Base-by-base conservation (phyloP, 305 asterid genomes). In the Fraxinus velutina region DNA sequence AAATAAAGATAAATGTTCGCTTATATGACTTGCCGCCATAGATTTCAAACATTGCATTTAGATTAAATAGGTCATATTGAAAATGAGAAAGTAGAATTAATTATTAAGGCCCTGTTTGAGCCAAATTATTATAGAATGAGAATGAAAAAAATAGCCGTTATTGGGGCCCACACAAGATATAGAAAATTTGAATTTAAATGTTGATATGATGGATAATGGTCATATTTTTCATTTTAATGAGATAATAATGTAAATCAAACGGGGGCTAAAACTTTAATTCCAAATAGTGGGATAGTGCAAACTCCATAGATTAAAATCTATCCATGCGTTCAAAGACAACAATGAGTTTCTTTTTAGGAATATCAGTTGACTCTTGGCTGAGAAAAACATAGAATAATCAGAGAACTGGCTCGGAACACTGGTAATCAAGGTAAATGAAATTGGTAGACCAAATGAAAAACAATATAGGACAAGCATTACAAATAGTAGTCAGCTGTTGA, bases 401-500 rank as follows among this genome's bases (percentile, higher is more conserved):
- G 44, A 80, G 75, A 52, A 55, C 27, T 60, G 66, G 68, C 79
- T 27, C 19, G 13, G 24, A 76, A 19, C 55, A 4, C 50, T 76
- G 34, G 27, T 50, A 44, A 75, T n/a, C 12, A 62, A 75, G 30
- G 76, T 39, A 24, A 73, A 64, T 37, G 27, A 64, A 8, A 64
- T 60, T 66, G 71, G 76, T 17, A 81, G 12, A 42, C 50, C 62
- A 37, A 27, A 66, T 75, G 64, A 80, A 60, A 62, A 60, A 62
- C 33, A 62, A 62, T 62, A 62, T 24, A 7, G 33, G 33, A 64
- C 21, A 68, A 10, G 19, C 73, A 64, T 64, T 62, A 21, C 27
- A 62, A 44, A 32, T 62, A 62, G 71, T 24, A 62, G 15, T 62
- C 71, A 9, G 27, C 73, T 24, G 73, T 68, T 7, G 5, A 13